A percentile compares a stretch with the other conserved stretches of the same genome.
These are phyloP conservation scores for Cutaneotrichosporon cyanovorans DNA, from an alignment of 1,284 basidiomycete genomes.

Conservation along the genomic window DNA sequence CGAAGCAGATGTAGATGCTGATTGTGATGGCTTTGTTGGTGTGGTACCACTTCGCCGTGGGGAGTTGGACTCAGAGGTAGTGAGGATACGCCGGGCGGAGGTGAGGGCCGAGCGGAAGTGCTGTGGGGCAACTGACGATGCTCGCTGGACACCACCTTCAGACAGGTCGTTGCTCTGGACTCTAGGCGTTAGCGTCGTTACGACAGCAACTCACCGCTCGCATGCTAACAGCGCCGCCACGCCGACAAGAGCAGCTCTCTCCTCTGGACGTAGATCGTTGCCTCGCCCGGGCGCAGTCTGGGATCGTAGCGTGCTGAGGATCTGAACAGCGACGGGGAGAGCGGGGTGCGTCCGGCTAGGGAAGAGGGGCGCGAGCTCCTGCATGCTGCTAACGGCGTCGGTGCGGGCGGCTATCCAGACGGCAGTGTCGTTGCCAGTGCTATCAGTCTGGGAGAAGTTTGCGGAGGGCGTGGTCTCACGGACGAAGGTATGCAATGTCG, in stretches of 20 bases:
- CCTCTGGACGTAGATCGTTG: constrained; percentile 33
- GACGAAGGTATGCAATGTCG: too few species aligned
- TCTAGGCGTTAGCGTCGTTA: constrained; percentile 13
- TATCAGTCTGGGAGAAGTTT: too few species aligned
- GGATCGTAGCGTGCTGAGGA: constrained; percentile 34
- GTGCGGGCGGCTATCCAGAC: too few species aligned
- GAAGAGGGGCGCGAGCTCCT: constrained; percentile 37
- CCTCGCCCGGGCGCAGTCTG: constrained; percentile 36
- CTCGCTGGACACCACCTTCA: constrained; percentile 32
- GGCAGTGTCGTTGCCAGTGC: too few species aligned
- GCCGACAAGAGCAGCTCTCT: constrained; percentile 38
- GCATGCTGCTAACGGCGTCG: too few species aligned
- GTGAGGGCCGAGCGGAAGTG: constrained; percentile 33
- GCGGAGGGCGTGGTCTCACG: too few species aligned
- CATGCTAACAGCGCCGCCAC: constrained; percentile 41
- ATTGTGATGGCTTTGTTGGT: too few species aligned
- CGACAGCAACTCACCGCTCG: constrained; percentile 31
- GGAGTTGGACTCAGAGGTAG: not conserved
- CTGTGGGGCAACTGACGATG: constrained; percentile 32
- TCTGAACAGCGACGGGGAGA: constrained; percentile 31
- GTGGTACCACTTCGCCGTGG: not conserved
- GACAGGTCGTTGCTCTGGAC: constrained; percentile 35
- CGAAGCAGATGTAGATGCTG: not conserved
- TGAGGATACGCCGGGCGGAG: constrained; percentile 23
- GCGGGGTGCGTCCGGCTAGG: constrained; percentile 38